Evolutionary conservation across 2,329 filamentous ascomycete species (phyloP).

Genomic region (Trichoderma hamatum): DNA sequence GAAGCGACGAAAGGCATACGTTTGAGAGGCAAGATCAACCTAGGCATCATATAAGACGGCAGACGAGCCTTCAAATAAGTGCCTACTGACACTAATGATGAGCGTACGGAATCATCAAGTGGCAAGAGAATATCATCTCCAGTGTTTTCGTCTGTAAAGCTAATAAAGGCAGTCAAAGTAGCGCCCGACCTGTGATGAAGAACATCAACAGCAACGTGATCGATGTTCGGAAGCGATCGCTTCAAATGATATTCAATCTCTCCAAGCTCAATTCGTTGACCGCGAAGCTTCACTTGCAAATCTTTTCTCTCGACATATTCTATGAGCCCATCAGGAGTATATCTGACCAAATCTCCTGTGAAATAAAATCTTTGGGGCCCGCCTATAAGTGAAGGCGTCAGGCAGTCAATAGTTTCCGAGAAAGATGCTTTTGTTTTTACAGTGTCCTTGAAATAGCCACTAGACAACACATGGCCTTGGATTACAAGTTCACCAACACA

Average conservation of each 20-base stretch:
- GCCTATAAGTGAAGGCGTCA: neutral
- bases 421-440: constrained; percentile 50
- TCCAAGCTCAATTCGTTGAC: constrained; percentile 23
- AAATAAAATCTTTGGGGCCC: constrained; percentile 26
- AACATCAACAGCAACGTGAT: constrained; percentile 22
- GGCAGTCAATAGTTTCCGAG: constrained; percentile 41
- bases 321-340: constrained; percentile 15
- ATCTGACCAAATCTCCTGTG: constrained; percentile 18
- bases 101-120: neutral
- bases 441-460: constrained; percentile 51
- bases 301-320: constrained; percentile 23
- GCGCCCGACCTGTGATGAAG: constrained; percentile 1
- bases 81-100: neutral
- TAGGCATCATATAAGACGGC: constrained; percentile 31
- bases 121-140: neutral
- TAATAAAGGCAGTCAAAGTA: constrained; percentile 18
- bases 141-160: neutral
- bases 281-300: constrained; percentile 21
- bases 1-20: constrained; percentile 29
- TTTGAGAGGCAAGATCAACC: constrained; percentile 26
- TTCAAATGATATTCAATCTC: constrained; percentile 24
- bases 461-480: constrained; percentile 49
- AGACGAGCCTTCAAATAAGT: constrained; percentile 18
- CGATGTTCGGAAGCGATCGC: neutral
- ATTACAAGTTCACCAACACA: constrained; percentile 40